Conservation (phyloP, 2,329 filamentous ascomycete species). For the Ceratocystis eucalypticola region DNA sequence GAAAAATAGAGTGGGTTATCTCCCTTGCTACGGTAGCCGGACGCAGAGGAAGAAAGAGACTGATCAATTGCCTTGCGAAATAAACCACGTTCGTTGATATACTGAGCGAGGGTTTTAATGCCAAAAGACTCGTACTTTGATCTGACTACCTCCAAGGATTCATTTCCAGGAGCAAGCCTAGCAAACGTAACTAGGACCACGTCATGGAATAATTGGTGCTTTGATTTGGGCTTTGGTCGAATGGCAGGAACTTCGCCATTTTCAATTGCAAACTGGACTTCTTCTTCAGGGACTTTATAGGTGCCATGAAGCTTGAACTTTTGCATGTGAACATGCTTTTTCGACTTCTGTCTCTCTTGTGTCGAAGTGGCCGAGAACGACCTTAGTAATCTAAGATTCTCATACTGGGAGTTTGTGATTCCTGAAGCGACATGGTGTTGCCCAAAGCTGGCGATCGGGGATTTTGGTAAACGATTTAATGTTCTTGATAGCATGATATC, state of each 20-base stretch:
- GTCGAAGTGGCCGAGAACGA: constrained; percentile 4
- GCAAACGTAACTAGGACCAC: constrained; percentile 17
- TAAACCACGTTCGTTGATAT: constrained; percentile 32
- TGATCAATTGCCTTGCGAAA: constrained; percentile 35
- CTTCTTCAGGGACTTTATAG: constrained; percentile 4
- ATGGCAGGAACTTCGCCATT: constrained; percentile 13
- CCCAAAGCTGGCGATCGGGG: neutral
- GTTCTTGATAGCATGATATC: constrained; percentile 10
- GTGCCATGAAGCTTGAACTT: constrained; percentile 10
- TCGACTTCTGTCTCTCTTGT: constrained; percentile 2
- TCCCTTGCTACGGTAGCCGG: constrained; percentile 24
- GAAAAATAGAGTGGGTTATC: constrained; percentile 44
- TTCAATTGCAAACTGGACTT: constrained; percentile 13
- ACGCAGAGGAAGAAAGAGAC: constrained; percentile 34
- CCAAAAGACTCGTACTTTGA: constrained; percentile 21
- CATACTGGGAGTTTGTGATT: neutral
- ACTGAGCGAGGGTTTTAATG: constrained; percentile 26
- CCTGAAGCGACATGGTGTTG: neutral
- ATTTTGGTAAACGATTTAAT: constrained; percentile 7
- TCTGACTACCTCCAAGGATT: constrained; percentile 18
- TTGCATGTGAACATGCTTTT: neutral
- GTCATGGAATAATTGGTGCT: constrained; percentile 19
- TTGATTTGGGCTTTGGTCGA: constrained; percentile 10
- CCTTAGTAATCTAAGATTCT: neutral
- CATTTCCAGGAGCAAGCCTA: constrained; percentile 14